Evolutionary conservation across 768 basidiomycete genomes (phyloP).

Genomic region (Auricularia heimuer): DNA sequence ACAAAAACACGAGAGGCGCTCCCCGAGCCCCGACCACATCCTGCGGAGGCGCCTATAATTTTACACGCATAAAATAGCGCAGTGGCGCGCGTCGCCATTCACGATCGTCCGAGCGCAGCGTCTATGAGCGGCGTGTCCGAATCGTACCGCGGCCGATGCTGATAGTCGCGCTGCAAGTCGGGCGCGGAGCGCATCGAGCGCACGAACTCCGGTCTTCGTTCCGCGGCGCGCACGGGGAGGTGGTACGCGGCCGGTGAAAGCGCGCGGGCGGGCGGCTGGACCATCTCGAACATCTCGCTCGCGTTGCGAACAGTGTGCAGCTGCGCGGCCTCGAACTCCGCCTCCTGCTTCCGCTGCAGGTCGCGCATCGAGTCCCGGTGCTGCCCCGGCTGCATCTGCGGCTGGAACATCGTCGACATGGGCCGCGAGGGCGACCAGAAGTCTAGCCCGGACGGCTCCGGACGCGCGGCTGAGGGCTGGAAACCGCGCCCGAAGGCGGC

Average conservation of each 20-base stretch:
- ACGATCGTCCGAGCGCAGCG: neutral
- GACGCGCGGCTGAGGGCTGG: neutral
- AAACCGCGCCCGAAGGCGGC: neutral
- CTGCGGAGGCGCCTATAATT: too few relatives aligned
- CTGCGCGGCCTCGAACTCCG: neutral
- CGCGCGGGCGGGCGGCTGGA: neutral
- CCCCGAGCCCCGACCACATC: too few relatives aligned
- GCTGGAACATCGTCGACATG: neutral
- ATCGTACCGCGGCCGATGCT: neutral
- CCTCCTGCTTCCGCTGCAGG: neutral
- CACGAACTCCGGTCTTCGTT: neutral
- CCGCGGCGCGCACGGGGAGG: neutral
- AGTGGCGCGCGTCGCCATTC: neutral
- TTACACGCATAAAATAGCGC: too few relatives aligned
- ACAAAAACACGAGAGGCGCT: too few relatives aligned
- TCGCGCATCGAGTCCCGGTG: neutral
- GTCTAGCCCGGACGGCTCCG: constrained; percentile 1
- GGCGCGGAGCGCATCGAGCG: neutral
- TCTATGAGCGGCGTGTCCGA: neutral
- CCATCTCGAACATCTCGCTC: neutral
- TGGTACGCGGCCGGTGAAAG: neutral
- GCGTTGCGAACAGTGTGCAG: neutral
- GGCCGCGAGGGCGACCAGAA: constrained; percentile 2
- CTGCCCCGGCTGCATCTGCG: neutral
- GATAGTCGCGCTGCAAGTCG: neutral